These are phyloP conservation scores for Aspergillus aculeatus DNA, from an alignment of 2,329 filamentous ascomycete genomes.

Conservation along the genomic window DNA sequence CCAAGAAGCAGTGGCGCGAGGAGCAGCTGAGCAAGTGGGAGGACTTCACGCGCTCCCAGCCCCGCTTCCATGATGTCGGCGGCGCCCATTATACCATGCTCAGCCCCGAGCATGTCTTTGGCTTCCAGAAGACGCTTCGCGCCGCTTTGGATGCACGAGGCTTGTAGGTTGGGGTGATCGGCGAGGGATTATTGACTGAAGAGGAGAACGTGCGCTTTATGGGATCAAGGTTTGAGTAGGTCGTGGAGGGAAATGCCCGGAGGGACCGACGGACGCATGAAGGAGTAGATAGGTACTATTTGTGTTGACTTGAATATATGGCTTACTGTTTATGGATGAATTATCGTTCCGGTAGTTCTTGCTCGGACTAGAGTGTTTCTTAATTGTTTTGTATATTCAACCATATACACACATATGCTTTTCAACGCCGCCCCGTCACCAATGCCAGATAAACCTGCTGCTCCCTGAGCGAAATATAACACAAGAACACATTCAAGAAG, in stretches of 20 bases:
- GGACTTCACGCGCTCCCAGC: not conserved
- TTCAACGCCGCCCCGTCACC: not conserved
- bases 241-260: not conserved
- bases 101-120: slow-evolving; percentile 1
- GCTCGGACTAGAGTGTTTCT: not conserved
- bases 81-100: slow-evolving; percentile 3
- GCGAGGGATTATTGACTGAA: too few relatives aligned
- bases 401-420: not conserved
- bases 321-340: not conserved
- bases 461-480: not conserved
- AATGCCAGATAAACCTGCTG: not conserved
- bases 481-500: not conserved
- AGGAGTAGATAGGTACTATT: not conserved
- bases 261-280: not conserved
- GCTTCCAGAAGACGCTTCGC: slow-evolving; percentile 1
- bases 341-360: not conserved
- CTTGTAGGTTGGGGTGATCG: not conserved
- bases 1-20: slow-evolving; percentile 2
- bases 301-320: not conserved
- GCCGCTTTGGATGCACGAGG: not conserved
- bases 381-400: not conserved
- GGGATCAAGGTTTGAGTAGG: not conserved
- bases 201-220: too few relatives aligned
- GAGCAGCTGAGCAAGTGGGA: slow-evolving; percentile 5
- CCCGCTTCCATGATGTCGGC: not conserved